Base-by-base conservation (phyloP, 768 basidiomycete species). In the Lactarius trivialis region DNA sequence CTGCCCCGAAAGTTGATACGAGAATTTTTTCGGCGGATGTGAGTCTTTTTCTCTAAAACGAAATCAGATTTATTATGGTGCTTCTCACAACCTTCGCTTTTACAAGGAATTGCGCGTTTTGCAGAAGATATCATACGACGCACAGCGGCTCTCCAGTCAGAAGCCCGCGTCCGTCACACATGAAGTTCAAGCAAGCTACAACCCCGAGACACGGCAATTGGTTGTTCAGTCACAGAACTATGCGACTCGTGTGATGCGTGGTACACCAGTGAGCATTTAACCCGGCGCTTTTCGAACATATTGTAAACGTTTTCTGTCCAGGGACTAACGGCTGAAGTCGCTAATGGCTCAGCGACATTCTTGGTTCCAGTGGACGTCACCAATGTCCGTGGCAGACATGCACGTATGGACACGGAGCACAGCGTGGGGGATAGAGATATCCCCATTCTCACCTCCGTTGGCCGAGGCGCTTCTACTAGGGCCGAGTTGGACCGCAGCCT, bases 401-500 rank as follows among this genome's bases (percentile, higher is more conserved):
- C 74, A 33, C 34, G 24, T 14, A 39, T 79, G 3, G 59, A 65
- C 19, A 63, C 70, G 30, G 30, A 48, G 15, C 70, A 65, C 63
- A 43, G 67, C 58, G 60, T 77, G 55, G 58, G 71, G 72, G 68
- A 76, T 61, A 71, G 74, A 70, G 41, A 0, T 1, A 72, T 74
- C 33, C 58, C 68, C 0, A 70, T 70, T 7, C 74, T 89, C 26
- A 78, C 73, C 26, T 77, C 85, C 9, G 75, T 77, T 64, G 86
- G 85, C 0, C 78, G 76, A 36, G 85, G 81, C 43, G 78, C 74
- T 41, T 81, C 80, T 1, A 90, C 88, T 4, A 70, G 67, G 24
- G 86, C 89, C 30, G 86, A 89, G 63, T 71, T 72, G 4, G 75
- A 78, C 51, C 78, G 73, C 28, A 63, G 68, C 4, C 54, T 66